These are phyloP conservation scores for Rhypophila decipiens DNA, from an alignment of 495 filamentous ascomycete genomes.

Conservation along the genomic window DNA sequence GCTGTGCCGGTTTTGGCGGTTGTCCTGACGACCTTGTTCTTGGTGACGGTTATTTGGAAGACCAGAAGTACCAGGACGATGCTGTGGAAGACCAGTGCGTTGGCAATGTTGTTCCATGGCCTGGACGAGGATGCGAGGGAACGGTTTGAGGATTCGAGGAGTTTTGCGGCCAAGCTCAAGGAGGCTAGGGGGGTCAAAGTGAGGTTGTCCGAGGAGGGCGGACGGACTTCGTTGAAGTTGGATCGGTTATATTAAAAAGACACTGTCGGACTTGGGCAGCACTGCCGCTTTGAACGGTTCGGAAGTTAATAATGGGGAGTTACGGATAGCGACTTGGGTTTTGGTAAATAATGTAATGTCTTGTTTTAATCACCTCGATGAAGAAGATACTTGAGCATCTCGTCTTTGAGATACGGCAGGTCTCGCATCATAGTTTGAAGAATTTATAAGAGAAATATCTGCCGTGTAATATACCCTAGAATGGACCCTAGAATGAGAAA, in stretches of 20 bases:
- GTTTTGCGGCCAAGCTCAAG: slow-evolving; percentile 14
- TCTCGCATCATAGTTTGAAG: too few relatives aligned
- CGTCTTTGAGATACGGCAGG: too few relatives aligned
- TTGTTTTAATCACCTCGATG: too few relatives aligned
- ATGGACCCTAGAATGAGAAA: too few relatives aligned
- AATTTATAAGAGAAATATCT: too few relatives aligned
- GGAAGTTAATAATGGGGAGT: too few relatives aligned
- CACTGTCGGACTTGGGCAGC: too few relatives aligned
- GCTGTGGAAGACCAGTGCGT: slow-evolving; percentile 20
- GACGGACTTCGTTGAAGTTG: slow-evolving; percentile 4
- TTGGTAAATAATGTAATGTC: too few relatives aligned
- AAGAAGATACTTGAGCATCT: too few relatives aligned
- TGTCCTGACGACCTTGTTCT: slow-evolving; percentile 7
- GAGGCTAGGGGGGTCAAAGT: slow-evolving; percentile 15
- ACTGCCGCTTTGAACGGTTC: too few relatives aligned
- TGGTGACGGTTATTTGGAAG: slow-evolving; percentile 2
- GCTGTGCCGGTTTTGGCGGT: slow-evolving; percentile 2
- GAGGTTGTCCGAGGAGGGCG: slow-evolving; percentile 1
- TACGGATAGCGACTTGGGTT: too few relatives aligned
- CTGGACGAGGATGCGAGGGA: slow-evolving; percentile 13
- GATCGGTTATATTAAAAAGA: slow-evolving; percentile 4
- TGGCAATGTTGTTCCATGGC: slow-evolving; percentile 21
- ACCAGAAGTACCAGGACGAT: slow-evolving; percentile 6
- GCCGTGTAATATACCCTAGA: too few relatives aligned
- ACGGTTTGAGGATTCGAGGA: slow-evolving; percentile 9